Evolutionary conservation across 208 protist genomes (phyloP).

Genomic region (Crithidia sp.): DNA sequence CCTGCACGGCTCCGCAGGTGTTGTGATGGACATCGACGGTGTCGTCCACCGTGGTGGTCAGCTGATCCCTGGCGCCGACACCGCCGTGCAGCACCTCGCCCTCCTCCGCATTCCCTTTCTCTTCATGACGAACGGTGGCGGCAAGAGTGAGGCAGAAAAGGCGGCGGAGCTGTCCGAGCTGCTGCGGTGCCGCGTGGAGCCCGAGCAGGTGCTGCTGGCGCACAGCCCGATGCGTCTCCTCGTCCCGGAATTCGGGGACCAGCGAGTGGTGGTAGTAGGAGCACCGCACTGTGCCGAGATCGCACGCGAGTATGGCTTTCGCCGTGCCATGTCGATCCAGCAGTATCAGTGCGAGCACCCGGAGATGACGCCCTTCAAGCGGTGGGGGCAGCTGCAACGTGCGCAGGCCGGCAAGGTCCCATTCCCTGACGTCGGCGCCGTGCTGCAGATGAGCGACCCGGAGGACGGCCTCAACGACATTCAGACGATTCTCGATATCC

Average conservation of each 20-base stretch:
- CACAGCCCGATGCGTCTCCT: constrained; percentile 87
- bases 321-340: constrained; percentile 64
- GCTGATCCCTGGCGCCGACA: constrained; percentile 75
- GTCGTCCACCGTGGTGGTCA: constrained; percentile 70
- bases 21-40: constrained; percentile 90
- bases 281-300: constrained; percentile 48
- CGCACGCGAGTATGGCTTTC: constrained; percentile 75
- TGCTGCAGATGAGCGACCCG: constrained; percentile 79
- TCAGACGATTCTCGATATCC: constrained; percentile 78
- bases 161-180: constrained; percentile 70
- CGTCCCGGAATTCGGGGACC: constrained; percentile 42
- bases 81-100: constrained; percentile 63
- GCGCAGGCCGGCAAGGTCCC: constrained; percentile 30
- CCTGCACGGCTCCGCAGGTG: constrained; percentile 72
- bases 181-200: constrained; percentile 54
- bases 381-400: constrained; percentile 47
- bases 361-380: constrained; percentile 77
- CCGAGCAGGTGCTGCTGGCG: constrained; percentile 66
- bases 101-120: constrained; percentile 78
- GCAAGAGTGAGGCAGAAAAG: constrained; percentile 70
- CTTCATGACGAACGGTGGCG: constrained; percentile 88
- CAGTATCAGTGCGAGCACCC: constrained; percentile 81
- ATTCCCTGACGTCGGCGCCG: constrained; percentile 61
- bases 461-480: constrained; percentile 83
- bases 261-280: constrained; percentile 77